Base-by-base conservation (phyloP, 164 flowering plant genomes). In the Dillenia turbinata region DNA sequence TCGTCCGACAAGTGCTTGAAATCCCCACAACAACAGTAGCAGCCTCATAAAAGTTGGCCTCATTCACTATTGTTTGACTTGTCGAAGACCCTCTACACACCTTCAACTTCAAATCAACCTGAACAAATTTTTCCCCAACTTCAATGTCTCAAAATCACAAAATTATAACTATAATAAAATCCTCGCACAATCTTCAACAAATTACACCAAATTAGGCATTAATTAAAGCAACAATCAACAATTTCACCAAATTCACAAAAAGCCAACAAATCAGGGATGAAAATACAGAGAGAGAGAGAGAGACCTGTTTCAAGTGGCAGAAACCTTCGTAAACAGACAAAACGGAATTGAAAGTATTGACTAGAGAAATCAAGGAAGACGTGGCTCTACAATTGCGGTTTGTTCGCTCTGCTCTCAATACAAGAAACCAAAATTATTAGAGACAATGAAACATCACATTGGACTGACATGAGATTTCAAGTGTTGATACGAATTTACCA, bases 321-420 rank as follows among this genome's bases (percentile, higher is more conserved):
- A 91, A 95, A 9, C 97, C 97, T 84, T 95, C 92, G 61, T 95
- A 95, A 16, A 90, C 96, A 22, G 90, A 82, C 56, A 95, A 89
- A 53, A 95, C 78, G 33, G 90, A 84, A 63, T 95, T 96, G 61
- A 95, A 95, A 0, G 88, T 79, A 64, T 86, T 89, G 54, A 88
- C 88, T 19, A 91, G 82, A 13, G 95, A 83, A 22, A 95, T 71
- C n/a, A 89, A 78, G 47, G 87, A 76, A 2, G 92, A 76, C 7
- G 40, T 0, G 40, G 40, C 40, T 63, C 76, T 78, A 12, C 80
- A 94, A 55, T 80, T 78, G 70, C 59, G 86, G 77, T 81, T 75
- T 8, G 46, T 40, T 50, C 62, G 15, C 22, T 66, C 66, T 50
- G 24, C 56, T 47, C 15, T 4, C 40, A 33, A 19, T 19, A 19